Evolutionary conservation across 1,284 basidiomycete species (phyloP).

Genomic region (Austroboletus niveus): DNA sequence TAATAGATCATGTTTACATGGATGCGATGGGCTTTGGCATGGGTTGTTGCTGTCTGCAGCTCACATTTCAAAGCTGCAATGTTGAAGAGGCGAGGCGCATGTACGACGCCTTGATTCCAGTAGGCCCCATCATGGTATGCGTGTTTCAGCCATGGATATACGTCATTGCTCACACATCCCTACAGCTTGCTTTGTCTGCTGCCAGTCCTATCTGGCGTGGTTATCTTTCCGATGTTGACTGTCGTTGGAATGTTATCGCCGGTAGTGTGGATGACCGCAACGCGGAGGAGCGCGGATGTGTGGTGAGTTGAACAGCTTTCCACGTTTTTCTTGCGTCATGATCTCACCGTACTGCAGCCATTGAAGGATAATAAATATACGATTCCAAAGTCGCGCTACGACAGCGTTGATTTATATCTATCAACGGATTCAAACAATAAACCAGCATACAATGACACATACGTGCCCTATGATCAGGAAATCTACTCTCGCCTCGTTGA

Average conservation of each 20-base stretch:
- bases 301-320: conserved; percentile 48
- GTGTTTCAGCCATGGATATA: neutral
- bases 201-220: conserved; percentile 95
- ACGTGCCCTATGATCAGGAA: conserved; percentile 75
- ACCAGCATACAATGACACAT: conserved; percentile 90
- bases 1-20: conserved; percentile 93
- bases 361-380: conserved; percentile 69
- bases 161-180: conserved; percentile 6
- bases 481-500: conserved; percentile 72
- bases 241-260: conserved; percentile 97
- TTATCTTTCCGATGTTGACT: conserved; percentile 94
- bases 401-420: conserved; percentile 93
- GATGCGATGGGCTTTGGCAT: conserved; percentile 99
- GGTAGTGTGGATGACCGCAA: conserved; percentile 97
- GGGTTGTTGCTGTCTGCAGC: conserved; percentile 97
- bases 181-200: conserved; percentile 88
- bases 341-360: conserved; percentile 49
- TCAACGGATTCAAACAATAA: conserved; percentile 85
- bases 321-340: conserved; percentile 3
- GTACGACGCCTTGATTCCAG: conserved; percentile 93
- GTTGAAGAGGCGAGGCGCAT: conserved; percentile 88
- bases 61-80: conserved; percentile 97
- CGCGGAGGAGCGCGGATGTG: conserved; percentile 84
- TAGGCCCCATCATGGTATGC: conserved; percentile 90
- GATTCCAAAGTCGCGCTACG: conserved; percentile 97